Evolutionary conservation across 1,284 basidiomycete species (phyloP).

Genomic region (Porogramme epimiltina): DNA sequence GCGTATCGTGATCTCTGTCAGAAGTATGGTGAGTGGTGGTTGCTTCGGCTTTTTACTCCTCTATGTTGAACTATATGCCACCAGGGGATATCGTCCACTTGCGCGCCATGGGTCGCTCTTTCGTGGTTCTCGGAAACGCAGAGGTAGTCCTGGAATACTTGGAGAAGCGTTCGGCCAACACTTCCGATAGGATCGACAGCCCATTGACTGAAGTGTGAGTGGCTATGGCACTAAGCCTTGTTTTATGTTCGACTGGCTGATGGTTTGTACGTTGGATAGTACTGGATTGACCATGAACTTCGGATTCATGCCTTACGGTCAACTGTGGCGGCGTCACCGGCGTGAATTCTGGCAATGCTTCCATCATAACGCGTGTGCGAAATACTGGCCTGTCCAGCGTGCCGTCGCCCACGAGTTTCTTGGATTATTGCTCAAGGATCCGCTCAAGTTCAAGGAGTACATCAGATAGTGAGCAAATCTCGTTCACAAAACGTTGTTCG

Average conservation of each 20-base stretch:
- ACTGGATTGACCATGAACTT: background rate
- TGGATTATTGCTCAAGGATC: background rate
- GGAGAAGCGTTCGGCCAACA: constrained; percentile 14
- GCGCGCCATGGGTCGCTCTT: constrained; percentile 20
- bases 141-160: constrained; percentile 12
- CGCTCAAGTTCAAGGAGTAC: background rate
- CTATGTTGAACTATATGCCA: background rate
- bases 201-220: constrained; percentile 4
- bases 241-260: background rate
- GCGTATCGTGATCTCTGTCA: background rate
- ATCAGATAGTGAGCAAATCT: constrained; percentile 4
- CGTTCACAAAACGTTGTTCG: background rate
- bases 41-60: background rate
- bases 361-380: background rate
- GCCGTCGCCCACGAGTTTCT: background rate
- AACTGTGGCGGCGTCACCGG: constrained; percentile 4
- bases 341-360: constrained; percentile 5
- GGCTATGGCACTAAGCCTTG: background rate
- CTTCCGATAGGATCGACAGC: constrained; percentile 8
- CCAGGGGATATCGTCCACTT: constrained; percentile 27
- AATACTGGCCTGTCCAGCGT: background rate
- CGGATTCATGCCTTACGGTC: constrained; percentile 7
- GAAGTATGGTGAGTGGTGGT: background rate
- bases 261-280: background rate
- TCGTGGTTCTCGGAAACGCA: constrained; percentile 22